Percentiles rank a stretch among this genome's conserved stretches.
Evolutionary conservation across 2,329 filamentous ascomycete species (phyloP).

Genomic region (Ascochyta clinopodiicola): DNA sequence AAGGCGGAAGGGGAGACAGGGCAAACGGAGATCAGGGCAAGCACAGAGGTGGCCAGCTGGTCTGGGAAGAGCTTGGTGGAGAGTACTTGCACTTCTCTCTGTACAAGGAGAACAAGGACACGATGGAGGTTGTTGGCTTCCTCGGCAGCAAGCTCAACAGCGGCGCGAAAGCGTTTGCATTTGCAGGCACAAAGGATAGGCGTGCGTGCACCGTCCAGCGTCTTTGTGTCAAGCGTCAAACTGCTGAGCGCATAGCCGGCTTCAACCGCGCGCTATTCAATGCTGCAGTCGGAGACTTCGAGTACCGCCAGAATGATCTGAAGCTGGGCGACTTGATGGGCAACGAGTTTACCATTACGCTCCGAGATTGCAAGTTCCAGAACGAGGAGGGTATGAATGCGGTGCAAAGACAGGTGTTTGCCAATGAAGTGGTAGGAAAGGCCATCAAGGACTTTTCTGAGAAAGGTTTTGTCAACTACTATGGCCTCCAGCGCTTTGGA

Average conservation of each 20-base stretch:
- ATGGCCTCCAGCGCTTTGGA: slow-evolving; percentile 95
- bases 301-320: slow-evolving; percentile 73
- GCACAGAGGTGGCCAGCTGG: slow-evolving; percentile 45
- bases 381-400: slow-evolving; percentile 46
- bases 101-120: slow-evolving; percentile 97
- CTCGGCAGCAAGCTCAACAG: slow-evolving; percentile 76
- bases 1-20: slow-evolving; percentile 26
- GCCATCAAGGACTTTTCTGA: slow-evolving; percentile 72
- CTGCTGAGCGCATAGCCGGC: slow-evolving; percentile 67
- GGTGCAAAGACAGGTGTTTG: slow-evolving; percentile 54
- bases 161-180: slow-evolving; percentile 71
- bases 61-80: slow-evolving; percentile 72
- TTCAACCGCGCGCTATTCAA: slow-evolving; percentile 68
- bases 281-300: slow-evolving; percentile 77
- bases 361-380: slow-evolving; percentile 80
- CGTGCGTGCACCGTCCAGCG: slow-evolving; percentile 86
- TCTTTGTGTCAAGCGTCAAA: slow-evolving; percentile 70
- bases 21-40: slow-evolving; percentile 29
- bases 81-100: slow-evolving; percentile 89
- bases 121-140: slow-evolving; percentile 85
- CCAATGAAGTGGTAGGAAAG: slow-evolving; percentile 58
- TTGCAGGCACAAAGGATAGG: slow-evolving; percentile 91
- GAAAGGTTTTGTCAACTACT: slow-evolving; percentile 95
- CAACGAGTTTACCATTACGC: slow-evolving; percentile 91
- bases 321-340: slow-evolving; percentile 84